Conservation (phyloP, 306 rosid species). For the Dryas drummondii region DNA sequence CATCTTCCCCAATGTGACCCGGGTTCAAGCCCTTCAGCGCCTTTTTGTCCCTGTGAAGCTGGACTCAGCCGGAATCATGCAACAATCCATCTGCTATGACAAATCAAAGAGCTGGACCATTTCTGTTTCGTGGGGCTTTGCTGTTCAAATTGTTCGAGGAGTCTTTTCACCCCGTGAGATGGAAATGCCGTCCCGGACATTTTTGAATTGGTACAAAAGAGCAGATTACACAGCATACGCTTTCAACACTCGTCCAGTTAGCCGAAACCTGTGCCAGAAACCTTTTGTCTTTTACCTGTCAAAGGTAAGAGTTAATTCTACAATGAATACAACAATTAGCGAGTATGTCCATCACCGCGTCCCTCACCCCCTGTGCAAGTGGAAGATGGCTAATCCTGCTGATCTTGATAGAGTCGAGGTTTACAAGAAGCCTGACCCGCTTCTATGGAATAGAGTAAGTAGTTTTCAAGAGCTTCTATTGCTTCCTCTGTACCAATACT, state of each 20-base stretch:
- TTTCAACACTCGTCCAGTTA: conserved; percentile 93
- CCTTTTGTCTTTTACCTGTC: conserved; percentile 85
- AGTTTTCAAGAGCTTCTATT: not conserved
- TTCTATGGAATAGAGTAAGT: conserved; percentile 90
- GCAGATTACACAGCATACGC: conserved; percentile 97
- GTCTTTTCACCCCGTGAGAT: conserved; percentile 75
- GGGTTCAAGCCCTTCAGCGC: conserved; percentile 67
- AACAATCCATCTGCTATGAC: conserved; percentile 90
- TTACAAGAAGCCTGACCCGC: conserved; percentile 70
- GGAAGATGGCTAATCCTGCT: conserved; percentile 80
- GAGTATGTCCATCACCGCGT: conserved; percentile 58
- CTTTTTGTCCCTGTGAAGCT: conserved; percentile 65
- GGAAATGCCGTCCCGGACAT: conserved; percentile 96
- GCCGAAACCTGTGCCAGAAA: conserved; percentile 85
- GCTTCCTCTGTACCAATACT: not conserved
- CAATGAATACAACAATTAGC: conserved; percentile 45
- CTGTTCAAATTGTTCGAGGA: conserved; percentile 85
- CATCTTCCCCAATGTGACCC: conserved; percentile 73
- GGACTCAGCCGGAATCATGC: conserved; percentile 87
- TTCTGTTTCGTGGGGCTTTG: conserved; percentile 94
- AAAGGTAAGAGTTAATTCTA: conserved; percentile 39
- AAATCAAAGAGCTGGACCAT: conserved; percentile 64
- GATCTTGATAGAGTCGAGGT: conserved; percentile 50
- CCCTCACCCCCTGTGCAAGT: conserved; percentile 67
- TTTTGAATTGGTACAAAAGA: conserved; percentile 86